A percentile compares a stretch with the other conserved stretches of the same genome.
Conservation (phyloP, 2,329 filamentous ascomycete genomes). For the Aspergillus fructus region DNA sequence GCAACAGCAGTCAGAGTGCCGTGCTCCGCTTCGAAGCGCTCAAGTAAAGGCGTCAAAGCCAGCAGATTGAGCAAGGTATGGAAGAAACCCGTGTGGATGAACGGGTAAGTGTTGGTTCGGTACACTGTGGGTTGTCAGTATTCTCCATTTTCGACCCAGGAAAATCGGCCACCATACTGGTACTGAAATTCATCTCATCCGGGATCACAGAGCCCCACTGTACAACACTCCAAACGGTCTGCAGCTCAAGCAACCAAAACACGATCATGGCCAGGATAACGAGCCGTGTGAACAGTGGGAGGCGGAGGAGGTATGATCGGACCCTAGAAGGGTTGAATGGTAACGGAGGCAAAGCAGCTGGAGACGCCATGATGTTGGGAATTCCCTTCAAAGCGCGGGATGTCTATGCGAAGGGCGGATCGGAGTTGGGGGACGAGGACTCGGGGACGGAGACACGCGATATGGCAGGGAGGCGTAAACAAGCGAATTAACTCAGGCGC, state of each 20-base stretch:
- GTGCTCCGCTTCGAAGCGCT: slow-evolving; percentile 89
- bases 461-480: neutral
- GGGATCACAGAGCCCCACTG: slow-evolving; percentile 80
- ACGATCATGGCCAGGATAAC: slow-evolving; percentile 65
- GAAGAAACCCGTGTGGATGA: slow-evolving; percentile 79
- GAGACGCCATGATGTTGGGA: slow-evolving; percentile 40
- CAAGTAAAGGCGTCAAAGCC: slow-evolving; percentile 81
- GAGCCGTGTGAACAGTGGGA: slow-evolving; percentile 83
- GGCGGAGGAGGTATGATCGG: slow-evolving; percentile 75
- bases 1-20: slow-evolving; percentile 85
- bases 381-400: neutral
- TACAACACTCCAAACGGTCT: slow-evolving; percentile 68
- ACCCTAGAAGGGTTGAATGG: slow-evolving; percentile 71
- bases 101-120: slow-evolving; percentile 85
- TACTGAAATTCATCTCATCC: slow-evolving; percentile 67
- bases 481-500: neutral
- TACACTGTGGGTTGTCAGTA: slow-evolving; percentile 64
- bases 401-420: neutral
- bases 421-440: neutral
- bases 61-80: slow-evolving; percentile 78
- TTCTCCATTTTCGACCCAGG: neutral
- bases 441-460: neutral
- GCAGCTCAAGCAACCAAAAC: slow-evolving; percentile 69
- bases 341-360: slow-evolving; percentile 50
- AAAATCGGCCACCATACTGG: slow-evolving; percentile 56